A percentile compares a stretch with the other conserved stretches of the same genome.
Conservation (phyloP, 139 green algal species). For the Limnomonas spitsbergensis region DNA sequence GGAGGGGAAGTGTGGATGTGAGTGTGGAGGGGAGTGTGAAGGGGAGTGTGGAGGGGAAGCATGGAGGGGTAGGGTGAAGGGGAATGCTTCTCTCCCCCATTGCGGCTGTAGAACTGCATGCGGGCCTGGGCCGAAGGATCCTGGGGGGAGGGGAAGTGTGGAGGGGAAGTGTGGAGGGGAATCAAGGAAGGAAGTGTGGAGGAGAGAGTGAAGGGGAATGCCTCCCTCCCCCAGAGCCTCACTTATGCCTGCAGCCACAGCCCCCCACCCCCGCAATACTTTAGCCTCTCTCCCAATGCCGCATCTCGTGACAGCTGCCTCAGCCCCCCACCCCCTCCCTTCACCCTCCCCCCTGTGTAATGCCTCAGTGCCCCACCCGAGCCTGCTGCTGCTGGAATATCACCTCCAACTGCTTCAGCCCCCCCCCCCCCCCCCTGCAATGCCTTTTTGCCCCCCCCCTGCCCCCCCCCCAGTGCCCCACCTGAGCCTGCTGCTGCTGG, state of each 20-base stretch:
- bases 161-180: neutral
- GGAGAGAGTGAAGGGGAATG: too few relatives aligned
- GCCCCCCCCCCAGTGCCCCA: too few relatives aligned
- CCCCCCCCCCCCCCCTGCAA: too few relatives aligned
- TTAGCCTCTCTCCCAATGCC: too few relatives aligned
- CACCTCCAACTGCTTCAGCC: too few relatives aligned
- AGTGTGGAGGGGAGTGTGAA: neutral
- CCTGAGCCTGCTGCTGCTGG: neutral
- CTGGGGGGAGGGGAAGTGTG: neutral
- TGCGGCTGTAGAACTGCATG: constrained; percentile 23
- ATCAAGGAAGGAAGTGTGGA: neutral
- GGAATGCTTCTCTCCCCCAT: constrained; percentile 20
- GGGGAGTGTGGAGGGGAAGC: neutral
- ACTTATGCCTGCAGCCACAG: too few relatives aligned
- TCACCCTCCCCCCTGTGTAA: too few relatives aligned
- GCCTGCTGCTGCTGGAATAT: neutral
- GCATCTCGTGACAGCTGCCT: too few relatives aligned
- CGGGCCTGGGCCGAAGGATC: constrained; percentile 25
- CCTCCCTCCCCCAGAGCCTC: constrained; percentile 18
- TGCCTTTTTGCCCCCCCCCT: too few relatives aligned
- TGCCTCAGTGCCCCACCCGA: too few relatives aligned
- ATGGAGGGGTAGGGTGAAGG: neutral
- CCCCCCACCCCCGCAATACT: too few relatives aligned
- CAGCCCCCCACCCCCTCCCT: too few relatives aligned
- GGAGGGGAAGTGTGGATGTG: neutral